phyloP scores from a whole-genome alignment of 1,139 yeast genomes.

The Lizanozyma gosingica region DNA sequence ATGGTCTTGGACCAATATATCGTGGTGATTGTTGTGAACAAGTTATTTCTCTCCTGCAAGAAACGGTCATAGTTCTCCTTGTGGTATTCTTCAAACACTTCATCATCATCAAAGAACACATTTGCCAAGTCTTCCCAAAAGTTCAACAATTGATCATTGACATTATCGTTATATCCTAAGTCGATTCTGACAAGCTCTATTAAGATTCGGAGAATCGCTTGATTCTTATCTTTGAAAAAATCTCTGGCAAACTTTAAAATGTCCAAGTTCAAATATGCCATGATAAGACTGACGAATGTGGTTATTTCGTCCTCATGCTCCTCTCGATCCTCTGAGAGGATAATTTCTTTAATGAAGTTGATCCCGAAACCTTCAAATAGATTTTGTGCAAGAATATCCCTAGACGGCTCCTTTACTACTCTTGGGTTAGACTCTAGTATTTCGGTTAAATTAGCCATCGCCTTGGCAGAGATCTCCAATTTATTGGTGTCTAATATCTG shows the following conservation, averaged over 20 bases:
- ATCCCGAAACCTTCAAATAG: conserved; percentile 39
- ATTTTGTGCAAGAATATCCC: conserved; percentile 15
- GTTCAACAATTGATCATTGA: conserved; percentile 57
- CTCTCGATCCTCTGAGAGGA: conserved; percentile 14
- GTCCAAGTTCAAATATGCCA: conserved; percentile 44
- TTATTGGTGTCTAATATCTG: conserved; percentile 4
- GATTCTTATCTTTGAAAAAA: conserved; percentile 29
- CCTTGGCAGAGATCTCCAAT: conserved; percentile 8
- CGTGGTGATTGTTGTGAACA: conserved; percentile 39
- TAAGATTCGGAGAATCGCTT: conserved; percentile 39
- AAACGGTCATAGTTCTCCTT: conserved; percentile 14
- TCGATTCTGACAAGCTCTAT: conserved; percentile 48
- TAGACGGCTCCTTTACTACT: conserved; percentile 21
- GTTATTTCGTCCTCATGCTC: conserved; percentile 37
- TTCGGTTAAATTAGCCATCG: conserved; percentile 33
- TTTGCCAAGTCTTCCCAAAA: conserved; percentile 80
- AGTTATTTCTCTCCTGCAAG: conserved; percentile 19
- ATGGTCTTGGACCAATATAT: conserved; percentile 52
- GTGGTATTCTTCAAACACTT: conserved; percentile 22
- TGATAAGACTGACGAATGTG: conserved; percentile 42
- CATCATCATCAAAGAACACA: conserved; percentile 48
- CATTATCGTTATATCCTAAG: conserved; percentile 55
- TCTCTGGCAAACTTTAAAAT: conserved; percentile 40
- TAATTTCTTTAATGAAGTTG: conserved; percentile 17
- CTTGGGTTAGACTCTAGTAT: conserved; percentile 38